Conservation (phyloP, 805 yeast genomes). For the Grigorovia humatica region DNA sequence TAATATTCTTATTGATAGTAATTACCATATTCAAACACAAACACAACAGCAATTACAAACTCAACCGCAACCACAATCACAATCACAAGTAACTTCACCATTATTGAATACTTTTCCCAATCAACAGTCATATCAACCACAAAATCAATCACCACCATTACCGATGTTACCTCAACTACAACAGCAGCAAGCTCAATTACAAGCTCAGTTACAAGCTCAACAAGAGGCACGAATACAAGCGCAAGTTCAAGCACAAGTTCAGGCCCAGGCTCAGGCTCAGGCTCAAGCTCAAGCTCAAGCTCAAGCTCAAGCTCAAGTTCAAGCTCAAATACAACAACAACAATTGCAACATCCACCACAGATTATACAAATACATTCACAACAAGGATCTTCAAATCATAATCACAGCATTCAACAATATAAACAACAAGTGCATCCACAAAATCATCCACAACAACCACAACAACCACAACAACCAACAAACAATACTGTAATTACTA, state of each 20-base stretch:
- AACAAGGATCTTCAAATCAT: background rate
- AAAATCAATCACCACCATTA: background rate
- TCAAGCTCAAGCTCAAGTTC: background rate
- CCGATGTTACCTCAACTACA: background rate
- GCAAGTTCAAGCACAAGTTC: constrained; percentile 2
- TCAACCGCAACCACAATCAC: background rate
- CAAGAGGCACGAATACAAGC: background rate
- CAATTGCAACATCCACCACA: constrained; percentile 1
- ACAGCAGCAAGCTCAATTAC: background rate
- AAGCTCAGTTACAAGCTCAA: too few relatives aligned
- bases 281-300: constrained; percentile 2
- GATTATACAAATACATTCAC: background rate
- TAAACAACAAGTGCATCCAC: background rate
- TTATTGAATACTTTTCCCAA: background rate
- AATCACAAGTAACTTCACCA: background rate
- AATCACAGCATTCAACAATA: background rate
- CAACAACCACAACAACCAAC: constrained; percentile 3
- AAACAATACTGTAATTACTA: background rate
- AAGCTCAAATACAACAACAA: constrained; percentile 2
- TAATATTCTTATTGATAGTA: background rate
- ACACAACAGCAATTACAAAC: background rate
- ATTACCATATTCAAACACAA: background rate
- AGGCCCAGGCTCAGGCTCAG: constrained; percentile 2
- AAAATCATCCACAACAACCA: constrained; percentile 1
- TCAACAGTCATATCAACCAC: background rate